phyloP scores from a whole-genome alignment of 257 asterid genomes.

The Jasminum sambac region DNA sequence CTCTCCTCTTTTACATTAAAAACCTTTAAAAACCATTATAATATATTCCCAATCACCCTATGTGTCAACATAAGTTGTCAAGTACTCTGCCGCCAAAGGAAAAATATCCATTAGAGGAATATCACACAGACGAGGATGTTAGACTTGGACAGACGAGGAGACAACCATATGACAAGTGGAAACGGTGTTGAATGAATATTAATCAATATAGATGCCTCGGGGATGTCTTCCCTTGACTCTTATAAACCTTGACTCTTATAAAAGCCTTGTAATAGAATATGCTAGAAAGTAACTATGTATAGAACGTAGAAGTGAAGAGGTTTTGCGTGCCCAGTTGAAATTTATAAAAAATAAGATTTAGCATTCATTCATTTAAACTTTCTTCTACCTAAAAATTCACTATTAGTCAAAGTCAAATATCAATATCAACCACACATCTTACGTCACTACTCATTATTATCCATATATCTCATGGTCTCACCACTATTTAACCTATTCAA shows the following conservation, averaged over 20 bases:
- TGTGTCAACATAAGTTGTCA: background rate
- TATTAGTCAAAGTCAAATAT: too few relatives aligned
- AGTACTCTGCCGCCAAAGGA: background rate
- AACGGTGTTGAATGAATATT: background rate
- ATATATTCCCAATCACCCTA: too few relatives aligned
- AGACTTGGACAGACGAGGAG: background rate
- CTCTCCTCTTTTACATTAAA: too few relatives aligned
- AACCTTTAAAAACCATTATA: too few relatives aligned
- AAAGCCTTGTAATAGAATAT: background rate
- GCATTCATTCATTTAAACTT: too few relatives aligned
- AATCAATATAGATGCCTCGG: background rate
- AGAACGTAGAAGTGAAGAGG: background rate
- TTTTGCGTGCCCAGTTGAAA: background rate
- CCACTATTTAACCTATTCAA: too few relatives aligned
- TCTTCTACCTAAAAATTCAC: too few relatives aligned
- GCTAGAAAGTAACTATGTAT: background rate
- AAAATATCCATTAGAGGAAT: background rate
- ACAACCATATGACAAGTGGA: background rate
- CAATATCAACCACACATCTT: too few relatives aligned
- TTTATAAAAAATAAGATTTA: background rate
- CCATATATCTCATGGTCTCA: too few relatives aligned
- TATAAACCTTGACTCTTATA: background rate
- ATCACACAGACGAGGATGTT: background rate
- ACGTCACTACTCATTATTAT: too few relatives aligned
- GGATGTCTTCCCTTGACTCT: background rate